Percentiles rank a stretch among this genome's conserved stretches.
These are phyloP conservation scores for Tetragonia tetragonoides DNA, from an alignment of 148 eudicot genomes.

Conservation along the genomic window DNA sequence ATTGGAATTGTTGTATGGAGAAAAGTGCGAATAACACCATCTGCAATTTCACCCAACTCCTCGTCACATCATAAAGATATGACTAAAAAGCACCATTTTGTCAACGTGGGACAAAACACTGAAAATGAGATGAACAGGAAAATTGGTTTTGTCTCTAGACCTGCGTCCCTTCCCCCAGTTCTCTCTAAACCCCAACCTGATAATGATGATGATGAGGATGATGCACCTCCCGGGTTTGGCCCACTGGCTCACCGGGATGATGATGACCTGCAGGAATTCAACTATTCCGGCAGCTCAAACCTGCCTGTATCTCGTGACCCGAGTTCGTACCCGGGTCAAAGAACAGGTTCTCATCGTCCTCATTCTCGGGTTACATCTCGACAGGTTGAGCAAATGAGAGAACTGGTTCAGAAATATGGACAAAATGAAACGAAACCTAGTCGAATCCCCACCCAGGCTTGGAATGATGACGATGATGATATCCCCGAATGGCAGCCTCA, in stretches of 20 bases:
- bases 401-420: slow-evolving; percentile 78
- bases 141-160: slow-evolving; percentile 35
- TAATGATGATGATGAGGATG: slow-evolving; percentile 62
- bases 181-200: slow-evolving; percentile 17
- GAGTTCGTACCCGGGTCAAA: slow-evolving; percentile 16
- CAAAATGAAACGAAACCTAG: slow-evolving; percentile 33
- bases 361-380: slow-evolving; percentile 23
- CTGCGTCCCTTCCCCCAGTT: slow-evolving; percentile 24
- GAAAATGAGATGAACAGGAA: slow-evolving; percentile 41
- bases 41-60: slow-evolving; percentile 57
- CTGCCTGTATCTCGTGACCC: slow-evolving; percentile 19
- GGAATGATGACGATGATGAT: slow-evolving; percentile 91
- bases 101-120: slow-evolving; percentile 33
- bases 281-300: slow-evolving; percentile 48
- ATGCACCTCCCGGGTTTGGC: slow-evolving; percentile 90
- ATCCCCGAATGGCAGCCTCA: slow-evolving; percentile 96
- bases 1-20: slow-evolving; percentile 96
- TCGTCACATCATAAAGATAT: slow-evolving; percentile 48
- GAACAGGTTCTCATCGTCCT: slow-evolving; percentile 14
- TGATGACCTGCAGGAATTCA: slow-evolving; percentile 93
- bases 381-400: slow-evolving; percentile 70
- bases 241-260: slow-evolving; percentile 67
- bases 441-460: slow-evolving; percentile 31
- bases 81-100: slow-evolving; percentile 44
- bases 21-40: slow-evolving; percentile 55